phyloP scores from a whole-genome alignment of 495 filamentous ascomycete species.

The Extremus antarcticus region DNA sequence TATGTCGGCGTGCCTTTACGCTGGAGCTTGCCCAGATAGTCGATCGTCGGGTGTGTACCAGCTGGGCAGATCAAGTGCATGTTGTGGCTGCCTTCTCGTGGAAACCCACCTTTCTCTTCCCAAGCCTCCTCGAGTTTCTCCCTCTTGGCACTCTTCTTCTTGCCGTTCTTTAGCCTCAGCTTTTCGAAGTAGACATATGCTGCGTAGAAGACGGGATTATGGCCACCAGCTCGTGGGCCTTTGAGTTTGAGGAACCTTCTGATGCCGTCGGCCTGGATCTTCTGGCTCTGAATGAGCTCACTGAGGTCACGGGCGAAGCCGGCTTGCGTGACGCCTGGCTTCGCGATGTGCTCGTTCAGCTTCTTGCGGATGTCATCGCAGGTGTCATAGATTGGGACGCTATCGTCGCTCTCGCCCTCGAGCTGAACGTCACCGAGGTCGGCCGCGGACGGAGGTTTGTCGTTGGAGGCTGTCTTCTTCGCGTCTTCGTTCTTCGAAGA shows the following conservation, averaged over 20 bases:
- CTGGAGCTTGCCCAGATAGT: neutral
- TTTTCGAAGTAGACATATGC: constrained; percentile 53
- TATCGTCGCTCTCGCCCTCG: constrained; percentile 20
- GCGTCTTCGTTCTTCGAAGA: neutral
- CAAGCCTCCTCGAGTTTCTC: constrained; percentile 43
- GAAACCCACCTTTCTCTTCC: constrained; percentile 14
- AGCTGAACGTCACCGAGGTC: constrained; percentile 12
- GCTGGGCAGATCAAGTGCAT: neutral
- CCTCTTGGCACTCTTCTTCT: constrained; percentile 43
- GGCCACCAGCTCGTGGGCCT: constrained; percentile 36
- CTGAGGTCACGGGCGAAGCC: constrained; percentile 40
- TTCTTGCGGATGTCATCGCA: constrained; percentile 48
- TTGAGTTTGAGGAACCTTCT: constrained; percentile 39
- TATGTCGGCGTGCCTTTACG: neutral
- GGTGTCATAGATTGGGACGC: constrained; percentile 41
- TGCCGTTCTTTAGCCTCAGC: constrained; percentile 41
- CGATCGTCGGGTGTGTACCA: neutral
- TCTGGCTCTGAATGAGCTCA: constrained; percentile 22
- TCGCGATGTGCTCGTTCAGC: constrained; percentile 40
- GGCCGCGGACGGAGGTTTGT: neutral
- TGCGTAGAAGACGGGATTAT: constrained; percentile 37
- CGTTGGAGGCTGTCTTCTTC: neutral
- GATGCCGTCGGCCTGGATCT: constrained; percentile 26
- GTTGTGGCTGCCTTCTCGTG: constrained; percentile 1
- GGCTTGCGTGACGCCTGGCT: constrained; percentile 41